Conservation (phyloP, 495 filamentous ascomycete species). For the Trichoderma virens region DNA sequence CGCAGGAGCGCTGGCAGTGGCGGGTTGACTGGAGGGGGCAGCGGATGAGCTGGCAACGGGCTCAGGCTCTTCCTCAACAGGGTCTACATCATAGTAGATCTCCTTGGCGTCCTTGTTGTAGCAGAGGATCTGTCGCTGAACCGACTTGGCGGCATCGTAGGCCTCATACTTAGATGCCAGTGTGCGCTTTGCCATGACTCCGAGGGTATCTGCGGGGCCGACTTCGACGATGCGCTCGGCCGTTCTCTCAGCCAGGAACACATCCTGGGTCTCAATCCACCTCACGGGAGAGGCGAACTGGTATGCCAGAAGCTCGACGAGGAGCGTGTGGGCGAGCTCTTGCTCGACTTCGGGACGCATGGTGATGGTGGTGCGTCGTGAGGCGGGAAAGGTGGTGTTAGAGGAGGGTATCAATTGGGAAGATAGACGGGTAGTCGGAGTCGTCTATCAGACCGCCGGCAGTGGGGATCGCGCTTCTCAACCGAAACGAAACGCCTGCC, state of each 20-base stretch:
- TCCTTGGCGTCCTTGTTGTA: slow-evolving; percentile 99
- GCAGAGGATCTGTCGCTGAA: slow-evolving; percentile 95
- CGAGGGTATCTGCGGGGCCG: slow-evolving; percentile 94
- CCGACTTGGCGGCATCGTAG: slow-evolving; percentile 90
- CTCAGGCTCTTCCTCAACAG: slow-evolving; percentile 81
- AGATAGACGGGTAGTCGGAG: background rate
- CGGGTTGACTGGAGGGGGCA: slow-evolving; percentile 21
- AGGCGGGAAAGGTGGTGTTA: background rate
- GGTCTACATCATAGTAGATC: slow-evolving; percentile 98
- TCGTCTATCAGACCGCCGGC: background rate
- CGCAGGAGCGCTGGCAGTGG: slow-evolving; percentile 41
- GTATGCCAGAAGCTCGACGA: slow-evolving; percentile 97
- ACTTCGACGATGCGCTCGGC: slow-evolving; percentile 98
- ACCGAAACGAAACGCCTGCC: background rate
- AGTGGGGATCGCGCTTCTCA: background rate
- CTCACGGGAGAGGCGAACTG: slow-evolving; percentile 97
- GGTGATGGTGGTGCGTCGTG: slow-evolving; percentile 26
- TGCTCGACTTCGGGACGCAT: slow-evolving; percentile 99
- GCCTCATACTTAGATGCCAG: slow-evolving; percentile 97
- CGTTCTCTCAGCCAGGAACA: slow-evolving; percentile 88
- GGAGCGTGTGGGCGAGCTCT: slow-evolving; percentile 92
- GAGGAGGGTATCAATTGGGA: background rate
- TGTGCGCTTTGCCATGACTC: slow-evolving; percentile 95
- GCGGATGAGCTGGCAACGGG: slow-evolving; percentile 38
- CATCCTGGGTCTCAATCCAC: slow-evolving; percentile 99